Evolutionary conservation across 2,329 filamentous ascomycete species (phyloP).

Genomic region (Celoporthe dispersa): DNA sequence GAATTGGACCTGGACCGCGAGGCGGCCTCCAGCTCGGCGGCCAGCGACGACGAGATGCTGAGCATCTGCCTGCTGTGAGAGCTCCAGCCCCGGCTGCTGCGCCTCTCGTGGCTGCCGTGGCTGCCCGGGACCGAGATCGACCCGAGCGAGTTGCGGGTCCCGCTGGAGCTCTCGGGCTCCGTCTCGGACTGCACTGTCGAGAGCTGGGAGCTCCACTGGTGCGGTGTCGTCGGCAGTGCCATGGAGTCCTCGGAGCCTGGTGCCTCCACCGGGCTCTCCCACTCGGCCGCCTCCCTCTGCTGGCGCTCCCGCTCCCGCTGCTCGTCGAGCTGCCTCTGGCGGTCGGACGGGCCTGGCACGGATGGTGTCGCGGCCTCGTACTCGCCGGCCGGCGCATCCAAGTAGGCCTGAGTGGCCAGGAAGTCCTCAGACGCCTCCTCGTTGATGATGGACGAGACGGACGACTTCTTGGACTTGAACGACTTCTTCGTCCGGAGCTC

Average conservation of each 20-base stretch:
- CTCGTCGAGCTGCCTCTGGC: constrained; percentile 29
- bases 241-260: constrained; percentile 41
- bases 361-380: constrained; percentile 28
- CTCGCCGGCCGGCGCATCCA: constrained; percentile 40
- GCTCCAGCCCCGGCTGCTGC: constrained; percentile 53
- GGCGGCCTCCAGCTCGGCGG: constrained; percentile 47
- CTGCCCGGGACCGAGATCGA: constrained; percentile 36
- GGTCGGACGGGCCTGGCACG: constrained; percentile 28
- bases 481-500: constrained; percentile 53
- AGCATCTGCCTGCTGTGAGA: constrained; percentile 57
- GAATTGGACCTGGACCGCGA: constrained; percentile 45
- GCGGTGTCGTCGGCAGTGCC: constrained; percentile 51
- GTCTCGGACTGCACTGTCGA: constrained; percentile 68
- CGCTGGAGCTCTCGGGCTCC: constrained; percentile 56
- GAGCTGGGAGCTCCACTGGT: constrained; percentile 67
- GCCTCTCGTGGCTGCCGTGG: constrained; percentile 42
- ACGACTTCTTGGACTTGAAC: constrained; percentile 57
- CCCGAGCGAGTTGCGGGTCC: constrained; percentile 49
- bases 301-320: constrained; percentile 27
- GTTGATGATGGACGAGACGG: constrained; percentile 58
- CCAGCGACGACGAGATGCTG: constrained; percentile 61
- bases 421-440: constrained; percentile 50
- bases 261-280: constrained; percentile 33
- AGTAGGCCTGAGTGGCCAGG: constrained; percentile 45
- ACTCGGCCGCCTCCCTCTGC: constrained; percentile 23